A percentile compares a stretch with the other conserved stretches of the same genome.
Conservation (phyloP, 2,329 filamentous ascomycete genomes). For the Aureobasidium namibiae region DNA sequence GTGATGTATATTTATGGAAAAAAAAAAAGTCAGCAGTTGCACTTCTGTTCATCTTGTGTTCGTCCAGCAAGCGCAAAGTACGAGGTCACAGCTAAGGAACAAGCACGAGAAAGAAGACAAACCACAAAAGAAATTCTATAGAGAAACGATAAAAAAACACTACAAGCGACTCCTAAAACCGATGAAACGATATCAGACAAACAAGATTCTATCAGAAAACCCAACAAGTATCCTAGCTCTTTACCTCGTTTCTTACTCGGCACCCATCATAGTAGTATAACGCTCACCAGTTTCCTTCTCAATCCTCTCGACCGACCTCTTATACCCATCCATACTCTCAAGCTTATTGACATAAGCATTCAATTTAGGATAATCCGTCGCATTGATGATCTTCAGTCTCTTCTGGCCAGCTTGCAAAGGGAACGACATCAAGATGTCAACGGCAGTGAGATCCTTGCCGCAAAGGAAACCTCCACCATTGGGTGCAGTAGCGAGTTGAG, state of each 20-base stretch:
- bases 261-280: slow-evolving; percentile 10
- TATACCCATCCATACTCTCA: slow-evolving; percentile 38
- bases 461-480: slow-evolving; percentile 44
- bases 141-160: neutral
- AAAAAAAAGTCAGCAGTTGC: too few relatives aligned
- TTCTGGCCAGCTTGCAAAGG: slow-evolving; percentile 38
- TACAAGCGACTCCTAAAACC: neutral
- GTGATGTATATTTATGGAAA: too few relatives aligned
- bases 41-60: too few relatives aligned
- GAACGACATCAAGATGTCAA: slow-evolving; percentile 47
- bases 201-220: neutral
- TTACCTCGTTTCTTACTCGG: neutral
- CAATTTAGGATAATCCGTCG: slow-evolving; percentile 39
- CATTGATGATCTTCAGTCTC: slow-evolving; percentile 28
- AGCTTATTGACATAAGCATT: slow-evolving; percentile 37
- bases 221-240: neutral
- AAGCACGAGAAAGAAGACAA: too few relatives aligned
- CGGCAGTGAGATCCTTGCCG: slow-evolving; percentile 40
- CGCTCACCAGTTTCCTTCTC: slow-evolving; percentile 32
- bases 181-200: too few relatives aligned
- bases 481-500: slow-evolving; percentile 39
- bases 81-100: too few relatives aligned
- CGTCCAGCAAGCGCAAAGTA: too few relatives aligned
- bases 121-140: neutral
- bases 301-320: slow-evolving; percentile 42